A percentile compares a stretch with the other conserved stretches of the same genome.
Evolutionary conservation across 1,284 basidiomycete genomes (phyloP).

Genomic region (Kalmanozyma brasiliensis): DNA sequence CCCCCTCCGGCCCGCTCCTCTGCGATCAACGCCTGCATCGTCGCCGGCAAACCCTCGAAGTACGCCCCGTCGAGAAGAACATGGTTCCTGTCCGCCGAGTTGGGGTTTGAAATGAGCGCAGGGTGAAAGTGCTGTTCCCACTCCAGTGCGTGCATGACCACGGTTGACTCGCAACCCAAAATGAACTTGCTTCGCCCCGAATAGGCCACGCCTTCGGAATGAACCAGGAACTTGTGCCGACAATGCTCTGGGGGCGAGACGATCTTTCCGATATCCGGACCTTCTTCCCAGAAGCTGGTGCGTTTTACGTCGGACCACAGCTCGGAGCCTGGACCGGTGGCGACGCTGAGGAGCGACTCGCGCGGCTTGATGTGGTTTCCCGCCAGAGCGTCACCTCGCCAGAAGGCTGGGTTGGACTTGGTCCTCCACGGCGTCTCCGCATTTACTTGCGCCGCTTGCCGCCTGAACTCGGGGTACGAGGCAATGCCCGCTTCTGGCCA

Average conservation of each 20-base stretch:
- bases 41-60: slow-evolving; percentile 24
- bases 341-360: slow-evolving; percentile 22
- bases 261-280: slow-evolving; percentile 22
- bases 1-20: slow-evolving; percentile 6
- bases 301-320: slow-evolving; percentile 47
- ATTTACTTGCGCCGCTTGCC: slow-evolving; percentile 26
- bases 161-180: slow-evolving; percentile 37
- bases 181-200: slow-evolving; percentile 52
- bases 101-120: slow-evolving; percentile 23
- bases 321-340: slow-evolving; percentile 21
- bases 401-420: slow-evolving; percentile 38
- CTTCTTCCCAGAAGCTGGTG: slow-evolving; percentile 48
- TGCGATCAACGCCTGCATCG: slow-evolving; percentile 13
- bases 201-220: slow-evolving; percentile 57
- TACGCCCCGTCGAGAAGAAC: slow-evolving; percentile 12
- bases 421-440: slow-evolving; percentile 28
- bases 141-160: slow-evolving; percentile 43
- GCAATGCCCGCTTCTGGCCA: slow-evolving; percentile 57
- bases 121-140: slow-evolving; percentile 61
- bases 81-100: slow-evolving; percentile 24
- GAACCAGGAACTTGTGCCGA: slow-evolving; percentile 49
- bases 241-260: slow-evolving; percentile 46
- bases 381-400: slow-evolving; percentile 33
- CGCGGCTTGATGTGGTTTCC: slow-evolving; percentile 23
- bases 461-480: slow-evolving; percentile 41